These are phyloP conservation scores for Stemphylium lycopersici DNA, from an alignment of 2,329 filamentous ascomycete species.

Conservation along the genomic window DNA sequence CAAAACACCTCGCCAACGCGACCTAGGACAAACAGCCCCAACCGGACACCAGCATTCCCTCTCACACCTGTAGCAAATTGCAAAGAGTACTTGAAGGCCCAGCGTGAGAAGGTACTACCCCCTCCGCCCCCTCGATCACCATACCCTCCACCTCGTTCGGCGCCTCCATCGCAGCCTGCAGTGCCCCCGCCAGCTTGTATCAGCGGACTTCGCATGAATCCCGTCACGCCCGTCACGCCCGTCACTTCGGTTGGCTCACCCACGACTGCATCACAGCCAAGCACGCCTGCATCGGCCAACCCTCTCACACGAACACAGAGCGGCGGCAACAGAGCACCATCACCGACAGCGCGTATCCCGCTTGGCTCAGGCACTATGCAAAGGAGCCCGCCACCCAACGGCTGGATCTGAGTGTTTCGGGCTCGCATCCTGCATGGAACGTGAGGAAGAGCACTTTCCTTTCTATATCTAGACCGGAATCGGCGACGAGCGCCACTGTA, in stretches of 20 bases:
- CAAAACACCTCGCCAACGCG: conserved; percentile 25
- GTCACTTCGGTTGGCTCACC: conserved; percentile 22
- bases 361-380: conserved; percentile 47
- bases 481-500: conserved; percentile 28
- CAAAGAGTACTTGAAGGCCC: conserved; percentile 40
- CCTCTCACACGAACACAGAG: conserved; percentile 22
- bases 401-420: conserved; percentile 41
- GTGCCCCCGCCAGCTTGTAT: conserved; percentile 19
- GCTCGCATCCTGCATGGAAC: conserved; percentile 1
- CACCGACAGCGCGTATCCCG: conserved; percentile 42
- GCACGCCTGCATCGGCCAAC: conserved; percentile 22
- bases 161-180: conserved; percentile 12
- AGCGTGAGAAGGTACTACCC: conserved; percentile 45
- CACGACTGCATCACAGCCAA: conserved; percentile 21
- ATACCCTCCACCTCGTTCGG: conserved; percentile 12
- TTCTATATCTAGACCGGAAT: conserved; percentile 10
- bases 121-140: conserved; percentile 30
- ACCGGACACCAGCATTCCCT: conserved; percentile 33
- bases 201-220: conserved; percentile 46
- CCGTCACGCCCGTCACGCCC: conserved; percentile 42
- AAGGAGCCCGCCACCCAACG: conserved; percentile 40
- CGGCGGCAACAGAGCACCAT: conserved; percentile 23
- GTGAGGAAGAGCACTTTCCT: conserved; percentile 4
- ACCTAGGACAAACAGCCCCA: conserved; percentile 24
- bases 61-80: conserved; percentile 35